Evolutionary conservation across 768 basidiomycete genomes (phyloP), one percentile per base, ranked within the genome.

Genomic region (Boletus edulis): DNA sequence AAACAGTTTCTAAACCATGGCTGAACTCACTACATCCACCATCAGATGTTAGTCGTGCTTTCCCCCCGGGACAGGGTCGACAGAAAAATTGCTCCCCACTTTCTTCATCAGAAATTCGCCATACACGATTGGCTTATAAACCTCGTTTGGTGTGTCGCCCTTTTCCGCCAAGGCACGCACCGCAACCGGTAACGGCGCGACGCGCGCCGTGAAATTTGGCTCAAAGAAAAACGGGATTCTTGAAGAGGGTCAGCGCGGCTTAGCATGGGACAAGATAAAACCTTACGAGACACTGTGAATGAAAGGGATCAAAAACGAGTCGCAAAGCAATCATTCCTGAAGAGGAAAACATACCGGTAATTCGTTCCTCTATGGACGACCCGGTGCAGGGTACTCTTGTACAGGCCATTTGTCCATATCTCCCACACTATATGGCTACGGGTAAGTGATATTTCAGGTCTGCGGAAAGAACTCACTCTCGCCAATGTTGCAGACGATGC

Each of bases 181-280:
- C 0, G 83, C 85, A 7, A 85, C 84, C 5, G 76, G 74, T 7
- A 95, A 73, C 1, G 92, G 89, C 58, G 77, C 71, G 45, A 97
- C 74, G 2, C 74, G 54, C 0, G 93, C 89, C 55, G 85, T 75
- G 63, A 91, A 93, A 54, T 90, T 91, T 0, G 94, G 94, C 69
- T 96, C 94, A 59, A 90, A 96, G 78, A 97, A 97, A 74, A 96
- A 96, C 0, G 94, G 94, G 18, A 95, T 79, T 10, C 90, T 92
- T 53, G 8, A 44, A 24, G 41, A 51, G 39, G 13, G 42, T 58
- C n/a, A 64, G 63, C 20, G 17, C 14, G 3, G 5, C 15, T 44
- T 40, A 29, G 38, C 12, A 32, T n/a, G 24, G 15, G 42, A 15
- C 18, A 52, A 49, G 5, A 43, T 35, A 20, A 54, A 41, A 46